Evolutionary conservation across 2,329 filamentous ascomycete genomes (phyloP).

Genomic region (Curvularia sp.): DNA sequence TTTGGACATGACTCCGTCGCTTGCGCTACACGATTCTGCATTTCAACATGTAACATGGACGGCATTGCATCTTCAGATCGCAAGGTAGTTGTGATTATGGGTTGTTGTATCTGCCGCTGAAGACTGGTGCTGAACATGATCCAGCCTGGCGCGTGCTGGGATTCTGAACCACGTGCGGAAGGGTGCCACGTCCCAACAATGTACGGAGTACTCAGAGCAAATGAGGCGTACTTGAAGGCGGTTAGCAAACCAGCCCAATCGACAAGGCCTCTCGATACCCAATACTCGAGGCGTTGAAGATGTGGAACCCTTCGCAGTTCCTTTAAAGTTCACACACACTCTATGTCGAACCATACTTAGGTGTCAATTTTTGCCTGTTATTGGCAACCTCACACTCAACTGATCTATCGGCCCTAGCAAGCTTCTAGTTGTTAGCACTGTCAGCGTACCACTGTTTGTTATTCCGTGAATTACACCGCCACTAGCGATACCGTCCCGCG

Average conservation of each 20-base stretch:
- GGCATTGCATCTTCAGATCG: conserved; percentile 14
- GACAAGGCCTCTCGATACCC: neutral
- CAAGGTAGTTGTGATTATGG: conserved; percentile 13
- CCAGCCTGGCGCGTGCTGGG: conserved; percentile 15
- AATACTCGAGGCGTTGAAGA: neutral
- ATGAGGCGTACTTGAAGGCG: neutral
- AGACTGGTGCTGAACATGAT: conserved; percentile 16
- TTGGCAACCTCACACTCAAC: neutral
- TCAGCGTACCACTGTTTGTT: neutral
- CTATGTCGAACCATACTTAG: neutral
- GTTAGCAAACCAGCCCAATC: neutral
- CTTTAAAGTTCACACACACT: neutral
- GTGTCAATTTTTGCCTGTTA: neutral
- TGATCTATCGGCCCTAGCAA: neutral
- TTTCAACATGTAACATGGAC: conserved; percentile 4
- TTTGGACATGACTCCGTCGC: conserved; percentile 7
- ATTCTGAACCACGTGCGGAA: conserved; percentile 4
- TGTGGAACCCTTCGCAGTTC: neutral
- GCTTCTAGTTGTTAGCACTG: neutral
- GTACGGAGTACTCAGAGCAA: neutral
- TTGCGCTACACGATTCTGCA: conserved; percentile 3
- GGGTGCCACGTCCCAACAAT: neutral
- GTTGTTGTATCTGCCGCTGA: conserved; percentile 22
- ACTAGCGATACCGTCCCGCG: conserved; percentile 14
- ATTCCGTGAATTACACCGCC: conserved; percentile 13